A percentile compares a stretch with the other conserved stretches of the same genome.
These are phyloP conservation scores for Scedosporium dehoogii DNA, from an alignment of 2,329 filamentous ascomycete species.

Conservation along the genomic window DNA sequence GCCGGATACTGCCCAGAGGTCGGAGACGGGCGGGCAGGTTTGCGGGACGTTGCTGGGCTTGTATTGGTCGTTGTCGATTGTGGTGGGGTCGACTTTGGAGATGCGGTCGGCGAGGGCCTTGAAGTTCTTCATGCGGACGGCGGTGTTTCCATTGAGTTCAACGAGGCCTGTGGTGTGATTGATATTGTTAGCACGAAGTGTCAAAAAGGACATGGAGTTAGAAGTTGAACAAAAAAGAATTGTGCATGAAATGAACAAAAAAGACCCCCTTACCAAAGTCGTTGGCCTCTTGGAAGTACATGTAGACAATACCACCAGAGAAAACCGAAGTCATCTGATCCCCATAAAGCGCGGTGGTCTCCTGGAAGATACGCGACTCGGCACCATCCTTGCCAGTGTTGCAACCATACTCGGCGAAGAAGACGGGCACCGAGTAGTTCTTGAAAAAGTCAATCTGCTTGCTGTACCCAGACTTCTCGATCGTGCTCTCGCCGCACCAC, in stretches of 20 bases:
- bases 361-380: constrained; percentile 68
- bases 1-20: constrained; percentile 58
- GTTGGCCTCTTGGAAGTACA: constrained; percentile 91
- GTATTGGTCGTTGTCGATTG: constrained; percentile 59
- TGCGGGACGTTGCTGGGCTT: constrained; percentile 57
- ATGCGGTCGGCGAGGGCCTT: constrained; percentile 60
- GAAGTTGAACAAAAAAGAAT: constrained; percentile 2
- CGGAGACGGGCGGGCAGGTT: constrained; percentile 56
- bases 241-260: too few relatives aligned
- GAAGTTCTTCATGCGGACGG: constrained; percentile 65
- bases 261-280: constrained; percentile 55
- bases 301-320: constrained; percentile 96
- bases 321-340: constrained; percentile 75
- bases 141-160: constrained; percentile 45
- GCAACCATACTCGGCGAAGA: constrained; percentile 99
- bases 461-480: constrained; percentile 67
- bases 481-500: constrained; percentile 86
- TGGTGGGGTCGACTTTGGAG: constrained; percentile 54
- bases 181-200: not conserved
- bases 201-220: not conserved
- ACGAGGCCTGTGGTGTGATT: constrained; percentile 50
- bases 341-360: constrained; percentile 74
- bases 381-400: constrained; percentile 50
- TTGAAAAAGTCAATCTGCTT: constrained; percentile 77
- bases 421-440: constrained; percentile 85